Evolutionary conservation across 441 rosid genomes (phyloP).

Genomic region (Capsella rubella): DNA sequence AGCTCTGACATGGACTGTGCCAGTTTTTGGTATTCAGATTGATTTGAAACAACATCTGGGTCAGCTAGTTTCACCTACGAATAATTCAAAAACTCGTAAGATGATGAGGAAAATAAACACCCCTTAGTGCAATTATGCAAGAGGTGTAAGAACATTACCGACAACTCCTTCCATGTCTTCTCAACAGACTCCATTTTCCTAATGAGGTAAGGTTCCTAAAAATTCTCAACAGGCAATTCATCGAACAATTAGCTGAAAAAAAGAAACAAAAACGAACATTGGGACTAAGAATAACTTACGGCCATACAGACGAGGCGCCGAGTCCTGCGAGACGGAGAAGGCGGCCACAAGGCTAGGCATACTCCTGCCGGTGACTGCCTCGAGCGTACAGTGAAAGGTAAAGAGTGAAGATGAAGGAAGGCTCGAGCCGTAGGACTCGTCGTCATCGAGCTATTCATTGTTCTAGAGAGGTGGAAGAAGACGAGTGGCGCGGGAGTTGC

Average conservation of each 20-base stretch:
- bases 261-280: neutral
- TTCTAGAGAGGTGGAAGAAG: constrained; percentile 12
- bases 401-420: constrained; percentile 33
- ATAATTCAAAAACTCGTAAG: constrained; percentile 13
- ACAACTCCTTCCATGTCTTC: constrained; percentile 93
- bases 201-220: constrained; percentile 79
- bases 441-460: constrained; percentile 57
- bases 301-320: constrained; percentile 82
- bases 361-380: constrained; percentile 33
- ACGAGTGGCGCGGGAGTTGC: constrained; percentile 33
- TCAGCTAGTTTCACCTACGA: constrained; percentile 84
- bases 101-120: neutral
- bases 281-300: constrained; percentile 53
- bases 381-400: constrained; percentile 31
- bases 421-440: constrained; percentile 57
- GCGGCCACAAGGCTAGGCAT: constrained; percentile 46
- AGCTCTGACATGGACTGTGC: constrained; percentile 90
- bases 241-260: neutral
- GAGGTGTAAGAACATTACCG: constrained; percentile 54
- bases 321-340: constrained; percentile 46
- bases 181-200: constrained; percentile 90
- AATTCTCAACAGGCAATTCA: constrained; percentile 3
- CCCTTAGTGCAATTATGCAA: too few species aligned
- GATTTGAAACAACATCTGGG: constrained; percentile 87
- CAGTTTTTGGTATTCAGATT: constrained; percentile 78